These are phyloP conservation scores for sorghum (Sorghum bicolor) DNA, from an alignment of 176 grass and related monocot species.

Conservation along the genomic window Sorghum_bicolor_NCBIv3 NC_012879.2:1269501-1270000, in stretches of 20 bases:
- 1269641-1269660: conserved; percentile 65
- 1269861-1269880: conserved; percentile 71
- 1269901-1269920: conserved; percentile 82
- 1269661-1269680: conserved; percentile 63
- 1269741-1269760: conserved; percentile 90
- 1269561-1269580: conserved; percentile 14
- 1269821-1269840: conserved; percentile 17
- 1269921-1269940: conserved; percentile 61
- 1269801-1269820: conserved; percentile 7
- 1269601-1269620: background rate
- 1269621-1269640: background rate
- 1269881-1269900: conserved; percentile 96
- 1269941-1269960: conserved; percentile 51
- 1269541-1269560: conserved; percentile 17
- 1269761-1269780: conserved; percentile 90
- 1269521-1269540: background rate
- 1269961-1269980: conserved; percentile 50
- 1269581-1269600: background rate
- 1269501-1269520: background rate
- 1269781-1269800: conserved; percentile 15
- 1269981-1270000: conserved; percentile 64
- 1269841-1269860: conserved; percentile 23
- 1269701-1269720: conserved; percentile 97
- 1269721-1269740: conserved; percentile 85
- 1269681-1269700: conserved; percentile 81